phyloP scores from a whole-genome alignment of 306 rosid genomes.

The Psophocarpus tetragonolobus region DNA sequence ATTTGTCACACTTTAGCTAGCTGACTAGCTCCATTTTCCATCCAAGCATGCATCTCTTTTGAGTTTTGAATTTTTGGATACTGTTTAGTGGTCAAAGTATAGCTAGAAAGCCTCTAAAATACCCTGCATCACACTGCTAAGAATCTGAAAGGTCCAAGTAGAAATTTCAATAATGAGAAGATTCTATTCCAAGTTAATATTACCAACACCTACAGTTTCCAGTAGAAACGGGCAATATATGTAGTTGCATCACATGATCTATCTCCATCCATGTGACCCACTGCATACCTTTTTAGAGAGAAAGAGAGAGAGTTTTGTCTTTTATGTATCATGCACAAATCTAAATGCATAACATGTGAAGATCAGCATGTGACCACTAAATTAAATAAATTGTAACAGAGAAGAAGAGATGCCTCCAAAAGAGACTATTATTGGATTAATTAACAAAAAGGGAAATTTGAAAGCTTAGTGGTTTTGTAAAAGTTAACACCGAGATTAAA shows the following conservation, averaged over 20 bases:
- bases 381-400: constrained; percentile 25
- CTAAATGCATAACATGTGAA: constrained; percentile 60
- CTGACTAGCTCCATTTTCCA: neutral
- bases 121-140: constrained; percentile 28
- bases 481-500: constrained; percentile 5
- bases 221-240: constrained; percentile 33
- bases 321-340: constrained; percentile 48
- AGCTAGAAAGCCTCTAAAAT: constrained; percentile 42
- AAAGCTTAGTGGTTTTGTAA: constrained; percentile 18
- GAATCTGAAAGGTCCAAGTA: constrained; percentile 41
- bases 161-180: constrained; percentile 45
- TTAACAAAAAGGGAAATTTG: constrained; percentile 34
- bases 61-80: constrained; percentile 29
- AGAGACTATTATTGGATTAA: constrained; percentile 24
- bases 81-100: constrained; percentile 41
- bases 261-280: constrained; percentile 67
- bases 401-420: constrained; percentile 36
- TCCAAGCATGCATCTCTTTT: constrained; percentile 2
- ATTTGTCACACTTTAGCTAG: neutral
- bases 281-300: constrained; percentile 38
- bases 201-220: constrained; percentile 41
- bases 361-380: constrained; percentile 34
- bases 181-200: constrained; percentile 53
- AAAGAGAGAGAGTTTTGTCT: constrained; percentile 49
- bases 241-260: constrained; percentile 55